These are phyloP conservation scores for Podosphaera xanthii DNA, from an alignment of 2,329 filamentous ascomycete genomes.

Conservation along the genomic window DNA sequence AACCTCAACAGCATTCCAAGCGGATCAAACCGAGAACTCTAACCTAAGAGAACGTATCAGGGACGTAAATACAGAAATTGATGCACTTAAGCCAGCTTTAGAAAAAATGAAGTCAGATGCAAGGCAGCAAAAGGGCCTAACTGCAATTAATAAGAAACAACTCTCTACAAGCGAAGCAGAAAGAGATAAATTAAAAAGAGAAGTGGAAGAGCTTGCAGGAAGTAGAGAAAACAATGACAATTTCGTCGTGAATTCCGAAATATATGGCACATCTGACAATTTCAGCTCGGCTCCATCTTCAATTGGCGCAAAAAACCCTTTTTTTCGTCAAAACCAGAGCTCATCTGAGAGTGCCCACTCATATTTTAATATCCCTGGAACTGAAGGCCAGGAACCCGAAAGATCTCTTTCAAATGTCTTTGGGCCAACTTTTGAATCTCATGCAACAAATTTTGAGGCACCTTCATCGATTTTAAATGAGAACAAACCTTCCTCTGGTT, in stretches of 20 bases:
- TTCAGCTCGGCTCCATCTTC: slow-evolving; percentile 47
- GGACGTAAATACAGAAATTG: slow-evolving; percentile 58
- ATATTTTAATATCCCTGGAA: slow-evolving; percentile 21
- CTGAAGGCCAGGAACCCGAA: slow-evolving; percentile 25
- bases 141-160: slow-evolving; percentile 98
- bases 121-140: slow-evolving; percentile 83
- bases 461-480: slow-evolving; percentile 34
- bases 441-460: slow-evolving; percentile 23
- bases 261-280: slow-evolving; percentile 23
- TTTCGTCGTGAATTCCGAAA: slow-evolving; percentile 23
- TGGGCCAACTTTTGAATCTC: slow-evolving; percentile 36
- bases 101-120: slow-evolving; percentile 86
- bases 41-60: slow-evolving; percentile 73
- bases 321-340: slow-evolving; percentile 55
- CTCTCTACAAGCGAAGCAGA: slow-evolving; percentile 73
- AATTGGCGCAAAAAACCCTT: slow-evolving; percentile 73
- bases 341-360: slow-evolving; percentile 26
- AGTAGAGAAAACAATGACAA: slow-evolving; percentile 34
- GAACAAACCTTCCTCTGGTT: slow-evolving; percentile 10
- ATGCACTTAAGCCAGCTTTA: slow-evolving; percentile 66
- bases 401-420: slow-evolving; percentile 73
- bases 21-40: slow-evolving; percentile 74
- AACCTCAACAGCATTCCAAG: slow-evolving; percentile 47
- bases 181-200: slow-evolving; percentile 63
- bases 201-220: slow-evolving; percentile 47